phyloP scores from a whole-genome alignment of 1,284 basidiomycete species.

The Caloboletus firmus region DNA sequence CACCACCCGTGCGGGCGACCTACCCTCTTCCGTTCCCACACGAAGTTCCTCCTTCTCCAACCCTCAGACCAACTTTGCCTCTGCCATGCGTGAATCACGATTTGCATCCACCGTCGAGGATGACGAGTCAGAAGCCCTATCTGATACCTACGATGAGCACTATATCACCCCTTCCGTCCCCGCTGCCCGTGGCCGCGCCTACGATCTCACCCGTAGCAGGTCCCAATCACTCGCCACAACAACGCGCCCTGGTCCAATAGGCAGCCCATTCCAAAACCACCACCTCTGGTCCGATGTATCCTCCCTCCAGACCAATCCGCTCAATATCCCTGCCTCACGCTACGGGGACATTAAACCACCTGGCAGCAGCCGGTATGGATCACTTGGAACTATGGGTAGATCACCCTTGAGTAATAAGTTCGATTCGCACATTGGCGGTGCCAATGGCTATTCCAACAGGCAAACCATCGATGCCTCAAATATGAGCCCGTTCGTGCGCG shows the following conservation, averaged over 20 bases:
- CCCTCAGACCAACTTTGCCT: constrained; percentile 53
- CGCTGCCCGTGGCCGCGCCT: constrained; percentile 52
- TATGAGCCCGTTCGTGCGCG: constrained; percentile 77
- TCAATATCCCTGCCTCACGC: constrained; percentile 52
- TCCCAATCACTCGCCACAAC: constrained; percentile 71
- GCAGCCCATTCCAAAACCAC: constrained; percentile 43
- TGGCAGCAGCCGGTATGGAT: constrained; percentile 62
- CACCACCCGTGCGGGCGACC: constrained; percentile 26
- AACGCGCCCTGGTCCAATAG: constrained; percentile 51
- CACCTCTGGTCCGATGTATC: constrained; percentile 56
- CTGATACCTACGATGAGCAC: constrained; percentile 56
- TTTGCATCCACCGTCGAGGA: constrained; percentile 72
- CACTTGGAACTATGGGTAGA: constrained; percentile 54
- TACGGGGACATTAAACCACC: constrained; percentile 64
- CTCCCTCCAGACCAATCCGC: constrained; percentile 43
- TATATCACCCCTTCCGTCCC: constrained; percentile 41
- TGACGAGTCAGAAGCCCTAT: constrained; percentile 63
- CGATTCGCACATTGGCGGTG: constrained; percentile 43
- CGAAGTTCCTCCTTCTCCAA: constrained; percentile 68
- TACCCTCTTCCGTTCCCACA: constrained; percentile 50
- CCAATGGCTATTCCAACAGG: constrained; percentile 50
- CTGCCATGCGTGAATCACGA: constrained; percentile 61
- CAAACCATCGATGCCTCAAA: constrained; percentile 65
- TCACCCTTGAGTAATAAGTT: constrained; percentile 48
- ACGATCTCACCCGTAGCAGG: constrained; percentile 66